Percentiles rank a stretch among this genome's conserved stretches.
Conservation (phyloP, 1,139 yeast species). For the Magnusiomyces sp. region DNA sequence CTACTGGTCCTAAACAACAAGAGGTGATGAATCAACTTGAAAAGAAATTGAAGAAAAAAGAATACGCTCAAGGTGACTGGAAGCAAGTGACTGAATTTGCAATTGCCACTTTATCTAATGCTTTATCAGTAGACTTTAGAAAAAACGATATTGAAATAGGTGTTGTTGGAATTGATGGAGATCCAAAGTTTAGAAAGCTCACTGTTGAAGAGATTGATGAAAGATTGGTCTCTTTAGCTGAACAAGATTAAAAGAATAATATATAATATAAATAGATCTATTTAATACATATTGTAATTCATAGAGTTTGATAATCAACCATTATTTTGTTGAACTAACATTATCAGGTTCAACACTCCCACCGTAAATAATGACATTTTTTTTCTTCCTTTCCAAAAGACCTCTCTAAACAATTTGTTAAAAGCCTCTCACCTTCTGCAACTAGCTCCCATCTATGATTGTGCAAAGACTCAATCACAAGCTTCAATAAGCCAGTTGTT, state of each 20-base stretch:
- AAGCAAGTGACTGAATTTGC: constrained; percentile 83
- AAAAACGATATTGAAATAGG: constrained; percentile 92
- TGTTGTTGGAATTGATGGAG: constrained; percentile 53
- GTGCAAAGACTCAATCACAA: constrained; percentile 25
- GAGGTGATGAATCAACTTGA: constrained; percentile 88
- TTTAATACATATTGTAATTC: not conserved
- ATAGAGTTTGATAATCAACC: not conserved
- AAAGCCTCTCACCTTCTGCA: constrained; percentile 27
- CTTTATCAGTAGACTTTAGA: constrained; percentile 86
- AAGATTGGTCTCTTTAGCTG: constrained; percentile 87
- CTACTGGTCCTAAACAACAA: constrained; percentile 96
- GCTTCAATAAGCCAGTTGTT: constrained; percentile 28
- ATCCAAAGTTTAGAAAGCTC: constrained; percentile 49
- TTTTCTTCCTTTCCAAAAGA: constrained; percentile 25
- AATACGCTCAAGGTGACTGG: constrained; percentile 75
- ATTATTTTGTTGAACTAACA: not conserved
- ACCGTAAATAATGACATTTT: constrained; percentile 16
- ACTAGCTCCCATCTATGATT: constrained; percentile 27
- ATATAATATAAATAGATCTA: not conserved
- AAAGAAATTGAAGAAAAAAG: constrained; percentile 78
- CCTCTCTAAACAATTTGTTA: constrained; percentile 28
- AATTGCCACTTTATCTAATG: constrained; percentile 73
- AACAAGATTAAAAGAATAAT: constrained; percentile 56
- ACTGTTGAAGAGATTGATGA: constrained; percentile 87
- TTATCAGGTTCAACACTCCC: constrained; percentile 1